Conservation (phyloP, 164 flowering plant genomes). For the Dillenia turbinata region DNA sequence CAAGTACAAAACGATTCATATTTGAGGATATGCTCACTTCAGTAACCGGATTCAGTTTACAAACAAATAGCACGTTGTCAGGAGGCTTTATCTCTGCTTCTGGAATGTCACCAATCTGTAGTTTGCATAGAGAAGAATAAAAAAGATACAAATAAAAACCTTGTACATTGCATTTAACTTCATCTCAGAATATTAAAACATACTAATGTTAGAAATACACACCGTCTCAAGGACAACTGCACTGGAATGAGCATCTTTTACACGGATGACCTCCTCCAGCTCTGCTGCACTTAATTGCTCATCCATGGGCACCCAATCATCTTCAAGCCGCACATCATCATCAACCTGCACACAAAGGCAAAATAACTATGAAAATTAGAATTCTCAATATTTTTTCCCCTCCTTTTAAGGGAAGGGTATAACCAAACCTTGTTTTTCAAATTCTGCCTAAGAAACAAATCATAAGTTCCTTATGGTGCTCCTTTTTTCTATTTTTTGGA, state of each 20-base stretch:
- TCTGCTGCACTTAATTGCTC: constrained; percentile 57
- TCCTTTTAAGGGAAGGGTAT: too few relatives aligned
- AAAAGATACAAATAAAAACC: background rate
- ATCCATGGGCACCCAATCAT: constrained; percentile 98
- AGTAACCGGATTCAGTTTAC: constrained; percentile 97
- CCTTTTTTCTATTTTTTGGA: too few relatives aligned
- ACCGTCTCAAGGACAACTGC: constrained; percentile 95
- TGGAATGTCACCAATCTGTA: constrained; percentile 96
- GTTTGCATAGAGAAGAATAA: constrained; percentile 10
- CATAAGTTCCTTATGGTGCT: too few relatives aligned
- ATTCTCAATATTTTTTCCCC: too few relatives aligned
- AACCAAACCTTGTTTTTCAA: too few relatives aligned
- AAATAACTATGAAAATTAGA: too few relatives aligned
- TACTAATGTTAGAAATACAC: constrained; percentile 16
- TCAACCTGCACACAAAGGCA: constrained; percentile 38
- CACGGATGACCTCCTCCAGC: constrained; percentile 75
- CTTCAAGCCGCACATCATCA: constrained; percentile 89
- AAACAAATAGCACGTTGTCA: constrained; percentile 92
- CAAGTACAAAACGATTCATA: background rate
- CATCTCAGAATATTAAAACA: background rate
- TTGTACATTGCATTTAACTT: background rate
- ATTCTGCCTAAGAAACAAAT: too few relatives aligned
- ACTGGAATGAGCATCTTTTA: constrained; percentile 86
- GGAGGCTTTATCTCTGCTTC: constrained; percentile 96
- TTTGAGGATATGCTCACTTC: constrained; percentile 47